These are phyloP conservation scores for Apophysomyces sp. DNA, from an alignment of 371 early-diverging fungal species.

Conservation along the genomic window DNA sequence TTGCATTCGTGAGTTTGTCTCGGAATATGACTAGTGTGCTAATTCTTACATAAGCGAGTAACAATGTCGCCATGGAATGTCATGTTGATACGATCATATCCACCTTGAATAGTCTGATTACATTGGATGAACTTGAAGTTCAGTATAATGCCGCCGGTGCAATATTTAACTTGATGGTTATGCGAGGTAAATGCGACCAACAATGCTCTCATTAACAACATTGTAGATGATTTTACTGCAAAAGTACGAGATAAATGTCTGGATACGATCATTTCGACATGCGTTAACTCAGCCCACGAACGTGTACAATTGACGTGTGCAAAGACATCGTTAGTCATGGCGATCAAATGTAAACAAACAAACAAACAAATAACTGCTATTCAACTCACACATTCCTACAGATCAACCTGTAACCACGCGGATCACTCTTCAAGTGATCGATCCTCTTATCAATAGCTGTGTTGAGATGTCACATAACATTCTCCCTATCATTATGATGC, in stretches of 20 bases:
- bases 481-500: constrained; percentile 37
- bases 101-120: constrained; percentile 29
- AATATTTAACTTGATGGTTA: constrained; percentile 45
- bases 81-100: constrained; percentile 20
- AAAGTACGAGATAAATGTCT: constrained; percentile 34
- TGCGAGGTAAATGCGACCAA: constrained; percentile 25
- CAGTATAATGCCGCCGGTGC: constrained; percentile 50
- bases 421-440: constrained; percentile 32
- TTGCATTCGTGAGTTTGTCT: constrained; percentile 35
- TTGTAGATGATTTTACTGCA: constrained; percentile 33
- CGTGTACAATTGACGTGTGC: constrained; percentile 41
- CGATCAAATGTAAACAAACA: constrained; percentile 33
- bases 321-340: constrained; percentile 33
- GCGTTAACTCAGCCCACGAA: constrained; percentile 31
- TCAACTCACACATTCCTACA: neutral
- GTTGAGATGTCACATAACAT: constrained; percentile 23
- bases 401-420: constrained; percentile 29
- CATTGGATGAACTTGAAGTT: constrained; percentile 37
- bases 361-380: neutral
- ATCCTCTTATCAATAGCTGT: constrained; percentile 35
- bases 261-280: constrained; percentile 26
- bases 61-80: constrained; percentile 8
- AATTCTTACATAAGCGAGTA: constrained; percentile 5
- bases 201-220: neutral
- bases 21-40: neutral